Evolutionary conservation across 192 early-diverging fungal genomes (phyloP).

Genomic region (Chytriomyces confervae): DNA sequence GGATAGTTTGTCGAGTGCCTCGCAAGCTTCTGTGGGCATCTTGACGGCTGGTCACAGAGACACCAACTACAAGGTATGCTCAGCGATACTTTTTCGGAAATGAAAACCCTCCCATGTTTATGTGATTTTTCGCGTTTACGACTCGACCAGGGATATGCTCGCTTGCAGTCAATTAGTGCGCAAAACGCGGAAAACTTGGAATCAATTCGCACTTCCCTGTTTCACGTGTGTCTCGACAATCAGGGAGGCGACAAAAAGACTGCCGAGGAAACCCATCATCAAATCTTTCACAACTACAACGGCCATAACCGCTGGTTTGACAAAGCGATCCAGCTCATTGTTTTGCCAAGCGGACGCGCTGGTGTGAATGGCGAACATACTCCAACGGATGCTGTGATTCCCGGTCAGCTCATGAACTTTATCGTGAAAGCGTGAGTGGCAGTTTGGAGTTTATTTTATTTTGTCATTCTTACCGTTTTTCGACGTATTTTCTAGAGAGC

Average conservation of each 20-base stretch:
- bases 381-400: constrained; percentile 90
- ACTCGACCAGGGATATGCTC: constrained; percentile 37
- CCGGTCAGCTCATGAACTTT: constrained; percentile 80
- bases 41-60: constrained; percentile 90
- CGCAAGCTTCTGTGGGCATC: constrained; percentile 74
- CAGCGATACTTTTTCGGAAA: not conserved
- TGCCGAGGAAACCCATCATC: constrained; percentile 66
- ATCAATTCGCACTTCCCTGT: constrained; percentile 79
- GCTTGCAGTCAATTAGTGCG: constrained; percentile 36
- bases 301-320: constrained; percentile 96
- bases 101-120: not conserved
- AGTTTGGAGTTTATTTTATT: not conserved
- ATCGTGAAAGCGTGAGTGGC: constrained; percentile 64
- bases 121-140: not conserved
- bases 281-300: constrained; percentile 78
- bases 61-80: constrained; percentile 70
- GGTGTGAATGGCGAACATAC: constrained; percentile 96
- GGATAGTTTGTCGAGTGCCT: constrained; percentile 27
- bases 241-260: constrained; percentile 52
- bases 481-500: constrained; percentile 35
- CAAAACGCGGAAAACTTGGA: constrained; percentile 64
- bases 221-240: constrained; percentile 88
- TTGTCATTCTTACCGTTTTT: not conserved
- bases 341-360: constrained; percentile 80
- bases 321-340: constrained; percentile 89